Conservation (phyloP, 2,329 filamentous ascomycete species). For the Purpureocillium takamizusanense region DNA sequence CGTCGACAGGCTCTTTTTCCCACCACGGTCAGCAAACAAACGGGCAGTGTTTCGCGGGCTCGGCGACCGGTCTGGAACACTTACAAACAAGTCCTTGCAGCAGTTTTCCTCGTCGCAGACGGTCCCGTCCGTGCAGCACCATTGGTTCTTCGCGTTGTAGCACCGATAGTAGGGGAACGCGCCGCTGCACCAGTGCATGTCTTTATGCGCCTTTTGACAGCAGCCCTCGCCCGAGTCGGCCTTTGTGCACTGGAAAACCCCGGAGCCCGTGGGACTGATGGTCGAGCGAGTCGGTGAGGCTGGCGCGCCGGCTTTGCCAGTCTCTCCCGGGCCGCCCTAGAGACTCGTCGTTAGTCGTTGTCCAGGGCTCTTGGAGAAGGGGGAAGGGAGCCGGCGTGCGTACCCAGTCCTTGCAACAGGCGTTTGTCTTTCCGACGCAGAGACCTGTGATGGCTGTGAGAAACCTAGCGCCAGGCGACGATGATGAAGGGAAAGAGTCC, state of each 20-base stretch:
- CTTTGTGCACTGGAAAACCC: neutral
- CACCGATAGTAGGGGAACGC: neutral
- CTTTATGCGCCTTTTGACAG: neutral
- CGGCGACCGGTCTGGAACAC: neutral
- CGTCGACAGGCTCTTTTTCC: neutral
- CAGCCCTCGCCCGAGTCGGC: neutral
- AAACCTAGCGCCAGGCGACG: too few species aligned
- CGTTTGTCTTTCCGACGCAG: too few species aligned
- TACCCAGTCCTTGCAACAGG: too few species aligned
- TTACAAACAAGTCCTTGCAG: neutral
- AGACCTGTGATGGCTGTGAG: too few species aligned
- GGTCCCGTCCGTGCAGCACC: neutral
- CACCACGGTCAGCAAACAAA: neutral
- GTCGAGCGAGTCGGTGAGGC: neutral
- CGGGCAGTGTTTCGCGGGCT: too few species aligned
- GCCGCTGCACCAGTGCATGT: neutral
- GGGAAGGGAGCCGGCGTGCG: too few species aligned
- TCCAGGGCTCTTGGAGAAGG: too few species aligned
- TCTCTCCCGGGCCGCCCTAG: neutral
- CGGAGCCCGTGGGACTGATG: neutral
- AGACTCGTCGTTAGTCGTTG: too few species aligned
- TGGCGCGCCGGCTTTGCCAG: neutral
- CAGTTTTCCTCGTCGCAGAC: constrained; percentile 1
- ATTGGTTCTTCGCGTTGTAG: neutral
- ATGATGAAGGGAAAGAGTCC: too few species aligned